Evolutionary conservation across 257 asterid species (phyloP), one percentile per base, ranked within the genome.

Genomic region (Salvia splendens): DNA sequence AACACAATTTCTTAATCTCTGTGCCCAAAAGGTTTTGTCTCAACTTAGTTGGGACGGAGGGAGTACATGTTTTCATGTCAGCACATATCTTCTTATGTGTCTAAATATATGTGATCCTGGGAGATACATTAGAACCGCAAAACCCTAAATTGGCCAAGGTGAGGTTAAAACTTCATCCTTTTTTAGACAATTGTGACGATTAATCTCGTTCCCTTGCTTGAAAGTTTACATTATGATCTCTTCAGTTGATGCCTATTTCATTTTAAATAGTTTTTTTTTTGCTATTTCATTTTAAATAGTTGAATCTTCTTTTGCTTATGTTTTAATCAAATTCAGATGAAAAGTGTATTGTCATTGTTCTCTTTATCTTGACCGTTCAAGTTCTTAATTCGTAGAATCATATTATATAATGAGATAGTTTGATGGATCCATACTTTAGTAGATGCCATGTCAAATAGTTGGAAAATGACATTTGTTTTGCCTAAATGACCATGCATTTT

Each of bases 71-170:
- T 56, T 74, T 78, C 48, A 20, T 36, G 15, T 69, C 46, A 10
- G 58, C 64, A 59, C 67, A 58, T 42, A 49, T 73, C 61, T 69
- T 61, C 70, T 53, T 61, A 8, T 55, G 51, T 61, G 60, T 55
- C 45, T 53, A 53, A 53, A 61, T 64, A 43, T 33, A 5, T 61
- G 64, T 54, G 52, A 28, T 5, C 8, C 12, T 8, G 51, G 67
- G 46, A 50, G 12, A 11, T 16, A n/a, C 57, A 33, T 49, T 5
- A 14, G 45, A 20, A 45, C 47, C 45, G 50, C 32, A 42, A 9
- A 43, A 15, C 45, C 41, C 45, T 35, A 6, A 60, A 47, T 15
- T 33, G 6, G 11, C 6, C 33, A 7, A 65, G 30, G 62, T 12
- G 14, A 5, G 45, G 42, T 2, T 43, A 16, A 16, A 16, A 11